These are phyloP conservation scores for Solanum sejunctum DNA, from an alignment of 257 asterid species.

Conservation along the genomic window DNA sequence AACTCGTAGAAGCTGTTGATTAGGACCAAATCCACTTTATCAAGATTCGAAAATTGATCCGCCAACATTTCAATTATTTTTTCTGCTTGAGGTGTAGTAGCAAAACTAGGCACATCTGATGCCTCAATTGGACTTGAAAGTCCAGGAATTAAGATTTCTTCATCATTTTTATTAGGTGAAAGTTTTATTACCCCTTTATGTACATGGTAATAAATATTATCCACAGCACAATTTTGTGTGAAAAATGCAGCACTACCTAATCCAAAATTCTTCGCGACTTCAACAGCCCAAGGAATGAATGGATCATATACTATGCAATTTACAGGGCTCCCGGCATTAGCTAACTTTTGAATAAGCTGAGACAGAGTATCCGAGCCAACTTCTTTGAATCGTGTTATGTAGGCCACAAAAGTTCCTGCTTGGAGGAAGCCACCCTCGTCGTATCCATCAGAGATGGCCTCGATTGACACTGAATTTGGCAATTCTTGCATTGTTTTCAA, in stretches of 20 bases:
- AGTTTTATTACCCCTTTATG: background rate
- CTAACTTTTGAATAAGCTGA: background rate
- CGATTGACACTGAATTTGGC: slow-evolving; percentile 7
- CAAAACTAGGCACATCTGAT: slow-evolving; percentile 6
- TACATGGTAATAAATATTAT: slow-evolving; percentile 4
- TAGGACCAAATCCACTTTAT: slow-evolving; percentile 7
- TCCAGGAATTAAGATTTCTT: background rate
- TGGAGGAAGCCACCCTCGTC: background rate
- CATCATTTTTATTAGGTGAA: background rate
- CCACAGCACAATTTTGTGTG: slow-evolving; percentile 15
- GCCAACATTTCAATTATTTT: background rate
- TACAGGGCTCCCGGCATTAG: background rate
- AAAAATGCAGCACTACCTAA: background rate
- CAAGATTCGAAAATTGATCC: slow-evolving; percentile 3
- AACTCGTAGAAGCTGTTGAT: slow-evolving; percentile 13
- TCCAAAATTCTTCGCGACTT: slow-evolving; percentile 2
- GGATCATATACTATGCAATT: slow-evolving; percentile 11
- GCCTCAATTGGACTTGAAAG: background rate
- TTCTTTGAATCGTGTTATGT: slow-evolving; percentile 14
- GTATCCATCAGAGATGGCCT: slow-evolving; percentile 8
- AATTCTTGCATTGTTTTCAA: slow-evolving; percentile 1
- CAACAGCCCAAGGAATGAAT: slow-evolving; percentile 13
- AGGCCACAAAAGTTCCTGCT: slow-evolving; percentile 11
- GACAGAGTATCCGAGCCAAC: slow-evolving; percentile 3
- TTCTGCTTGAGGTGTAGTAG: background rate